Percentiles rank a stretch among this genome's conserved stretches.
Evolutionary conservation across 2,329 filamentous ascomycete genomes (phyloP).

Genomic region (Cadophora sp.): DNA sequence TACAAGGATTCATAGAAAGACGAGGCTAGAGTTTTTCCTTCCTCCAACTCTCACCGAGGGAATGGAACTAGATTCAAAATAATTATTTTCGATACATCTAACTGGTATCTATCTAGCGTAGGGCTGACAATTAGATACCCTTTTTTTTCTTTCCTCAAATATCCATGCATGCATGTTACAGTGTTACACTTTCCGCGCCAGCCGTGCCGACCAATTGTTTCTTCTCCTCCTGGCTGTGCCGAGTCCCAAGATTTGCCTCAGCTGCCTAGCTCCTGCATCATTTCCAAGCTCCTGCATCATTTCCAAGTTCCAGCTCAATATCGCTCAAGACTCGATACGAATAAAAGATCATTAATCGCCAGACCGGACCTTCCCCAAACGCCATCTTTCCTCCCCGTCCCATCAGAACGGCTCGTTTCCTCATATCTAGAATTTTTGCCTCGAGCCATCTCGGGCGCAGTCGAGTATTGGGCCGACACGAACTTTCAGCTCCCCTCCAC

Average conservation of each 20-base stretch:
- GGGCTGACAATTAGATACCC: constrained; percentile 8
- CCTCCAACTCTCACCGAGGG: too few species aligned
- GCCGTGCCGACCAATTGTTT: too few species aligned
- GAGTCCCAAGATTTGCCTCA: background rate
- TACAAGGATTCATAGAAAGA: too few species aligned
- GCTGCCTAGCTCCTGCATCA: background rate
- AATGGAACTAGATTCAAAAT: too few species aligned
- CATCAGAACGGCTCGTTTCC: background rate
- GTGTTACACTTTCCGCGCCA: too few species aligned
- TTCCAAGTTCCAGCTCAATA: too few species aligned
- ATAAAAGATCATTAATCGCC: background rate
- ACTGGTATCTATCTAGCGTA: constrained; percentile 2
- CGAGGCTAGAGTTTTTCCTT: too few species aligned
- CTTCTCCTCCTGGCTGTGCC: background rate
- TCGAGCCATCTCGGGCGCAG: background rate
- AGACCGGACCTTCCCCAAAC: constrained; percentile 2
- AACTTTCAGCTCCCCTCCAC: too few species aligned
- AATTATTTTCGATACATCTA: background rate
- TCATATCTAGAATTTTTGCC: background rate
- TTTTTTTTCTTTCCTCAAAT: background rate
- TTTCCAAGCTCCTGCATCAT: background rate
- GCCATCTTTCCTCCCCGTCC: constrained; percentile 1
- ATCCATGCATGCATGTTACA: too few species aligned
- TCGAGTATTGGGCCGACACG: background rate
- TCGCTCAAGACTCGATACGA: too few species aligned